phyloP scores from a whole-genome alignment of 2,329 filamentous ascomycete species.

The Pseudogymnoascus sp. region DNA sequence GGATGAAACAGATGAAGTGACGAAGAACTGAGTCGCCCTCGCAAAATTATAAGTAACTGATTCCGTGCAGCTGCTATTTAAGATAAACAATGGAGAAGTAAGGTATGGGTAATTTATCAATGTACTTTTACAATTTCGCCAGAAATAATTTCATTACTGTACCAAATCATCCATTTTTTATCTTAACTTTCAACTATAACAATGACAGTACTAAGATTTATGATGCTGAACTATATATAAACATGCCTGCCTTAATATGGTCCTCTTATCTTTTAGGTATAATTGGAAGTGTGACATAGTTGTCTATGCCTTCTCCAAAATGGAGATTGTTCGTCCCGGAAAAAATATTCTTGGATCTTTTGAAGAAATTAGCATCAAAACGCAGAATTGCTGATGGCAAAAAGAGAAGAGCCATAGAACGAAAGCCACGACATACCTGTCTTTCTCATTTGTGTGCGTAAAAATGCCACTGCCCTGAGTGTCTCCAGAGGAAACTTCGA shows the following conservation, averaged over 20 bases:
- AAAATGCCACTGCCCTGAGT: constrained; percentile 55
- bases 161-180: not conserved
- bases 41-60: not conserved
- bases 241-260: not conserved
- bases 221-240: not conserved
- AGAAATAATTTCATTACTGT: not conserved
- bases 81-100: not conserved
- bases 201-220: not conserved
- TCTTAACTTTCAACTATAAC: too few relatives aligned
- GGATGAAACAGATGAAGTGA: not conserved
- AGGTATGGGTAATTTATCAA: not conserved
- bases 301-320: constrained; percentile 40
- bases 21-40: not conserved
- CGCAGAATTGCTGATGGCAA: not conserved
- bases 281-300: constrained; percentile 45
- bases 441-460: constrained; percentile 42
- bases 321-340: constrained; percentile 45
- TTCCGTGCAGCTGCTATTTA: not conserved
- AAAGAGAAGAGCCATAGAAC: not conserved
- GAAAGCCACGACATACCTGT: constrained; percentile 33
- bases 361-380: not conserved
- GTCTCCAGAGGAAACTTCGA: constrained; percentile 50
- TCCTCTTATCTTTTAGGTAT: constrained; percentile 32
- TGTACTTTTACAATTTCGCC: not conserved
- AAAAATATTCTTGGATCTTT: constrained; percentile 27